Base-by-base conservation (phyloP, 2,329 filamentous ascomycete genomes). In the Sclerotinia minor region DNA sequence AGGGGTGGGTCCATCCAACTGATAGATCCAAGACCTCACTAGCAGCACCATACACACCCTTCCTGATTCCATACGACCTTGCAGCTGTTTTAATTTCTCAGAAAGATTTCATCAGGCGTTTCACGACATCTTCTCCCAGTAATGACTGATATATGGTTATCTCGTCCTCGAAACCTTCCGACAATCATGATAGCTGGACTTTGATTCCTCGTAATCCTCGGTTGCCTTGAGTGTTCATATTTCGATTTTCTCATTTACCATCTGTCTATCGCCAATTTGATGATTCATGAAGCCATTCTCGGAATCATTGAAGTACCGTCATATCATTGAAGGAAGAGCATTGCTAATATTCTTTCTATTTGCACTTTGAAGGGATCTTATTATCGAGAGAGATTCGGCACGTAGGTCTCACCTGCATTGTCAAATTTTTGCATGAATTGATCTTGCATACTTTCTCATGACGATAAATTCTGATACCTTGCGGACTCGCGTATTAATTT, bases 201-300 rank as follows among this genome's bases (percentile, higher is more conserved):
- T 45, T 26, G 26, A 26, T 45, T 45, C 35, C 47, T 9, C 9
- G 32, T 21, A 38, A 61, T 44, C 15, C 4, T 38, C 24, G 9
- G 41, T 32, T 59, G 64, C 29, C 5, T 24, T 9, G 9, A 45
- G 38, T 63, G 49, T 63, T 67, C 38, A 45, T 63, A 54, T 38
- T 63, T 45, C 47, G 8, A 29, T 53, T 67, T 52, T 15, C 6
- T 38, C 49, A 35, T 41, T 61, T 55, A 47, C 38, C 29, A 38
- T 45, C 19, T 57, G 50, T 64, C 65, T 38, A 47, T 38, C 32
- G 26, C 45, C 59, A 50, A 26, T 41, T 60, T 68, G 67, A 69
- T 49, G 67, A 69, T 68, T 66, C 58, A 57, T 71, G 69, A 68
- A 68, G 38, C 32, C 26, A 47, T 57, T 49, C 52, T 59, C 45